phyloP scores from a whole-genome alignment of 2,329 filamentous ascomycete species.

The Albifimbria verrucaria region DNA sequence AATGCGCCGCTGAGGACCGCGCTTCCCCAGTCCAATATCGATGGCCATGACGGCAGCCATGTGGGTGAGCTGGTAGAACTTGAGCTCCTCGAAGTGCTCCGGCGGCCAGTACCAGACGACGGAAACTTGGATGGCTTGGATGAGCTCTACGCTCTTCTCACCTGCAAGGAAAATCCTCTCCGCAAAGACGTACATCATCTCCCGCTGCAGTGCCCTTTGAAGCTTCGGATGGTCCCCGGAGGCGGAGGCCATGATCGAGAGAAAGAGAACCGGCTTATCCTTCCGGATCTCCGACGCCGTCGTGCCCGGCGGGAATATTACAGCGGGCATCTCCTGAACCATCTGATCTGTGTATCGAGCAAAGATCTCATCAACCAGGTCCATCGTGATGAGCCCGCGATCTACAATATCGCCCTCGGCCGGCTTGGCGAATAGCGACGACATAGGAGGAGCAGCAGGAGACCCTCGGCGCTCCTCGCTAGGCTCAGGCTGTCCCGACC shows the following conservation, averaged over 20 bases:
- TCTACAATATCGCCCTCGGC: conserved; percentile 51
- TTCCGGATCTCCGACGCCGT: conserved; percentile 54
- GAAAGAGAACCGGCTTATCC: conserved; percentile 63
- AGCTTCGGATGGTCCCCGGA: conserved; percentile 53
- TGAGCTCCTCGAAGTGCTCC: conserved; percentile 78
- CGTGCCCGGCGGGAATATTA: conserved; percentile 54
- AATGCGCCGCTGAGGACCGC: conserved; percentile 15
- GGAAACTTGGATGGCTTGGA: conserved; percentile 72
- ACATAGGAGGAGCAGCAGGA: neutral
- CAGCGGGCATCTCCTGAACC: conserved; percentile 58
- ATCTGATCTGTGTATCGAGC: conserved; percentile 57
- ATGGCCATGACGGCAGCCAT: conserved; percentile 78
- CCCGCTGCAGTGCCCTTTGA: conserved; percentile 62
- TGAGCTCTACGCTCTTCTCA: conserved; percentile 77
- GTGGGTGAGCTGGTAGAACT: conserved; percentile 85
- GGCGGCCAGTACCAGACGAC: conserved; percentile 86
- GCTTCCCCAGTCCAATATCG: conserved; percentile 70
- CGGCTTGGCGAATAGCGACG: conserved; percentile 17
- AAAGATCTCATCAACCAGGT: conserved; percentile 53
- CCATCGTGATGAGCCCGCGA: conserved; percentile 54
- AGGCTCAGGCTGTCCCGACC: conserved; percentile 17
- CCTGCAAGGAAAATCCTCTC: conserved; percentile 72
- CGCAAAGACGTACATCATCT: conserved; percentile 70
- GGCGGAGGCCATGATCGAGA: conserved; percentile 66
- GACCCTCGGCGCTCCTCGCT: conserved; percentile 11